Conservation (phyloP, 1,284 basidiomycete genomes). For the Marasmius fiardii region DNA sequence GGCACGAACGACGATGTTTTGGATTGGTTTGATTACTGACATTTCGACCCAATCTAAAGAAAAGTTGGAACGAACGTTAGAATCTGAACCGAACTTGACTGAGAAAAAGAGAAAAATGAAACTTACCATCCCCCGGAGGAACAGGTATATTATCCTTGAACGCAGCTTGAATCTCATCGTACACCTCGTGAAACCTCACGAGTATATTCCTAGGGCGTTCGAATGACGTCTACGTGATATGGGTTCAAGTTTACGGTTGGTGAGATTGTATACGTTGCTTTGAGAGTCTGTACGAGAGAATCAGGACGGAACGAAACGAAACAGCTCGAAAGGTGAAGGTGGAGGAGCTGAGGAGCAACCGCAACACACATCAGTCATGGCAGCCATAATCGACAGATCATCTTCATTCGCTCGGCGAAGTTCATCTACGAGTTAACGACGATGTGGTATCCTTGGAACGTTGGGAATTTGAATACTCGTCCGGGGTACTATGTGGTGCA, state of each 20-base stretch:
- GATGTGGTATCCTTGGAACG: conserved; percentile 16
- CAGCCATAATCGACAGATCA: conserved; percentile 32
- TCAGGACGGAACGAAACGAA: background rate
- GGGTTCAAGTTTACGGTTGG: background rate
- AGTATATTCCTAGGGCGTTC: conserved; percentile 6
- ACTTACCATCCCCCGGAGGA: background rate
- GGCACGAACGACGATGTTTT: conserved; percentile 19
- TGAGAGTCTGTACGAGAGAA: conserved; percentile 21
- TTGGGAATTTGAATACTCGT: conserved; percentile 9
- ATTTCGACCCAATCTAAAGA: conserved; percentile 18
- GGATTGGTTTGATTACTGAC: conserved; percentile 11
- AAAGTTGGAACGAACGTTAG: background rate
- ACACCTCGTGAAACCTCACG: background rate
- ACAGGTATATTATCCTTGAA: conserved; percentile 2
- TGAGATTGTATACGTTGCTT: conserved; percentile 29
- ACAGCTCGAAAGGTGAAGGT: too few relatives aligned
- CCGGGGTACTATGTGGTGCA: conserved; percentile 5
- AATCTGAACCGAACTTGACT: too few relatives aligned
- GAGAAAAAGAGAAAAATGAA: too few relatives aligned
- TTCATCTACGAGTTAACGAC: conserved; percentile 33
- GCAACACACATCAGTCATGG: conserved; percentile 30
- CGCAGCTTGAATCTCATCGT: conserved; percentile 3
- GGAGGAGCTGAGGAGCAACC: too few relatives aligned
- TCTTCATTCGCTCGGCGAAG: conserved; percentile 34
- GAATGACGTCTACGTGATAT: conserved; percentile 10